Evolutionary conservation across 371 early-diverging fungal species (phyloP).

Genomic region (Mortierella sp.): DNA sequence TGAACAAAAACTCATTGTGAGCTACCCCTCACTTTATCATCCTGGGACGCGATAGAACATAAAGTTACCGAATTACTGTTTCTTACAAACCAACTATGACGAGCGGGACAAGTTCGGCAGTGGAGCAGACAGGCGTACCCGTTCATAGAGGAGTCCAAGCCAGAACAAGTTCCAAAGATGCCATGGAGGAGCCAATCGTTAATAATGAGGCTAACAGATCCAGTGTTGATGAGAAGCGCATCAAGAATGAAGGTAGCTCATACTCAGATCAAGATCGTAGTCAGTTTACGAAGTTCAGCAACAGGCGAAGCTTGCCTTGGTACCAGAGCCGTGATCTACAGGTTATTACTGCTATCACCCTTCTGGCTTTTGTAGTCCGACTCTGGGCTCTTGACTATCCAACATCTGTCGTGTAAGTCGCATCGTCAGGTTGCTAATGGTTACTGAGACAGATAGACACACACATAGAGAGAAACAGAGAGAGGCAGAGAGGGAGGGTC

Average conservation of each 20-base stretch:
- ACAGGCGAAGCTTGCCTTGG: conserved; percentile 43
- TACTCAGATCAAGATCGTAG: conserved; percentile 12
- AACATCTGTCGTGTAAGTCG: conserved; percentile 52
- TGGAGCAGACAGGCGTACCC: conserved; percentile 38
- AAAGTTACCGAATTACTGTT: background rate
- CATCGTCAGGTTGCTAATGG: background rate
- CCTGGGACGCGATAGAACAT: too few relatives aligned
- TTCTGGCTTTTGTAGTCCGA: conserved; percentile 37
- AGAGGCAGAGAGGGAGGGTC: too few relatives aligned
- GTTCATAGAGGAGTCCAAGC: conserved; percentile 26
- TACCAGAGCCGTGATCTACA: conserved; percentile 45
- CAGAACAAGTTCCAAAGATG: conserved; percentile 7
- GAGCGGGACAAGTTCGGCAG: conserved; percentile 47
- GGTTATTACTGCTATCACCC: conserved; percentile 28
- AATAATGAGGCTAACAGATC: background rate
- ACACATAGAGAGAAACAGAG: too few relatives aligned
- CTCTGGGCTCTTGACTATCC: conserved; percentile 55
- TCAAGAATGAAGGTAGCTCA: background rate
- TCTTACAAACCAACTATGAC: conserved; percentile 19
- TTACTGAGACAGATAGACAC: too few relatives aligned
- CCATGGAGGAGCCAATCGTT: background rate
- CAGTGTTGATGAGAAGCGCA: conserved; percentile 28
- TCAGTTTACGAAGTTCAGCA: conserved; percentile 28
- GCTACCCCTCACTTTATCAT: too few relatives aligned
- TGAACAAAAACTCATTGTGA: too few relatives aligned